Evolutionary conservation across 2,329 filamentous ascomycete genomes (phyloP).

Genomic region (Aspergillus unguis): DNA sequence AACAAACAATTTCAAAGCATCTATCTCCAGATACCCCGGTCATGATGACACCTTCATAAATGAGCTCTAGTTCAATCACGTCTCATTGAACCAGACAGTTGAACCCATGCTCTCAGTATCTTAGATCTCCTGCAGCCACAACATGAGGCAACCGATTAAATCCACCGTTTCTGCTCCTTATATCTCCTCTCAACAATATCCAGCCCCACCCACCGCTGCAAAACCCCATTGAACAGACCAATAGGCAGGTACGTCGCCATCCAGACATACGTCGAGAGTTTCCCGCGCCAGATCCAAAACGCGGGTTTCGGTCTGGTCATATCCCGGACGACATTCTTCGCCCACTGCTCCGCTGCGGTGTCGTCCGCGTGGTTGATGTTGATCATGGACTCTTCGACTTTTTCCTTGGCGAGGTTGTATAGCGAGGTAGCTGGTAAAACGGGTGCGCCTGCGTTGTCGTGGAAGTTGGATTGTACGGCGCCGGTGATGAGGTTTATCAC

Average conservation of each 20-base stretch:
- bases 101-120: too few relatives aligned
- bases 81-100: too few relatives aligned
- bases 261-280: not conserved
- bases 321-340: not conserved
- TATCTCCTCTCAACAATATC: not conserved
- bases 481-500: slow-evolving; percentile 2
- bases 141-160: too few relatives aligned
- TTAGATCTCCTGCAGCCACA: too few relatives aligned
- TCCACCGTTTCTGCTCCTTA: not conserved
- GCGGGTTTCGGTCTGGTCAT: not conserved
- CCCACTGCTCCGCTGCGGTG: not conserved
- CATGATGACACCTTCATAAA: too few relatives aligned
- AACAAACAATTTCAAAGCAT: too few relatives aligned
- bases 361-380: not conserved
- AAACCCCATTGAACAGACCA: not conserved
- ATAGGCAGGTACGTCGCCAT: not conserved
- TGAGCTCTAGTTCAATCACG: too few relatives aligned
- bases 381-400: not conserved
- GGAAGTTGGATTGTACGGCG: not conserved
- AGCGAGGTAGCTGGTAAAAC: not conserved
- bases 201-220: not conserved
- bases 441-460: not conserved
- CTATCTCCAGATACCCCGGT: too few relatives aligned
- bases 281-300: not conserved
- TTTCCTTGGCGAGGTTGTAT: not conserved